Percentiles rank a stretch among this genome's conserved stretches.
Conservation (phyloP, 441 rosid species). For the Aquilaria agallochum region DNA sequence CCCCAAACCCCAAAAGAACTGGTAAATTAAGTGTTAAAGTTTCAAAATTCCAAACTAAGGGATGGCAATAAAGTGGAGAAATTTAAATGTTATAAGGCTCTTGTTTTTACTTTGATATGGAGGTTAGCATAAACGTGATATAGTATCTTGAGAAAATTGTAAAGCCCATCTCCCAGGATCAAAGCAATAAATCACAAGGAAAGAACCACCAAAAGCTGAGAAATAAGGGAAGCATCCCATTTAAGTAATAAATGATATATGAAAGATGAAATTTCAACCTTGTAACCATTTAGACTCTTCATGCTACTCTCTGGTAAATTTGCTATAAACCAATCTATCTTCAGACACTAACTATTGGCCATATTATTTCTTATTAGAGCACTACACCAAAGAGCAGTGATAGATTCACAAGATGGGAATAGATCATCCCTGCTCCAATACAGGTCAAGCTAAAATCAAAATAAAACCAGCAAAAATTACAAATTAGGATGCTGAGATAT, state of each 20-base stretch:
- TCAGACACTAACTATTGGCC: conserved; percentile 74
- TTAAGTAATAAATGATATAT: no score
- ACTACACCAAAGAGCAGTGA: conserved; percentile 86
- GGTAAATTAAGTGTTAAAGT: no score
- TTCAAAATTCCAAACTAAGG: no score
- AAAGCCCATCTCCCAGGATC: conserved; percentile 89
- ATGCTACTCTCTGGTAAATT: conserved; percentile 59
- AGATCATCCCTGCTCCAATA: conserved; percentile 95
- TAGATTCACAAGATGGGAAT: conserved; percentile 77
- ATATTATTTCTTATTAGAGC: conserved; percentile 79
- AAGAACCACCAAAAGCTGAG: conserved; percentile 7
- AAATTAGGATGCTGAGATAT: not conserved
- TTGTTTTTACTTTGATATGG: conserved; percentile 39
- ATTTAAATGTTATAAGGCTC: conserved; percentile 32
- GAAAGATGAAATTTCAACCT: conserved; percentile 32
- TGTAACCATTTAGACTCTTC: conserved; percentile 86
- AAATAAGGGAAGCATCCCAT: not conserved
- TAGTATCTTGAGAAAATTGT: conserved; percentile 77
- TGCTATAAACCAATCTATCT: conserved; percentile 75
- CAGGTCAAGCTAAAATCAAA: conserved; percentile 84
- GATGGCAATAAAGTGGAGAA: not conserved
- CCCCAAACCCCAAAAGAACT: not conserved
- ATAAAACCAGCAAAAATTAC: conserved; percentile 48
- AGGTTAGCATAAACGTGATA: conserved; percentile 41
- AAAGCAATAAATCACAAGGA: conserved; percentile 38